phyloP scores from a whole-genome alignment of 352 stramenopile genomes.

The Globisporangium nagaii region DNA sequence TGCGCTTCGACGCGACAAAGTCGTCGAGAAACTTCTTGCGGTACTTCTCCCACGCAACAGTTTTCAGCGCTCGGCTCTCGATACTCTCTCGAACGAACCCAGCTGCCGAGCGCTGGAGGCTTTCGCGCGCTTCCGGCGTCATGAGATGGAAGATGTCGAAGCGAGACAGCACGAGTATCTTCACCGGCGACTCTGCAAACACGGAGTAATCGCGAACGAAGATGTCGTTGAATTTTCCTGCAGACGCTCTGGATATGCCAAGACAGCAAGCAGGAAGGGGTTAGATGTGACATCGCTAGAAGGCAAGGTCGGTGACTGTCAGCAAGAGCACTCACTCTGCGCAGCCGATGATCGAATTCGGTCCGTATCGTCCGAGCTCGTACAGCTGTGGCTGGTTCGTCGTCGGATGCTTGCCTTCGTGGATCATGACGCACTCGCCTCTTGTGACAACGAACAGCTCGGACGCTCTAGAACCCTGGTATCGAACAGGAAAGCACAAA shows the following conservation, averaged over 20 bases:
- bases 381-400: slow-evolving; percentile 56
- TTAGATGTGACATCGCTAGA: neutral
- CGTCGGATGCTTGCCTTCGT: slow-evolving; percentile 74
- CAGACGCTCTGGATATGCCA: slow-evolving; percentile 39
- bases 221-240: slow-evolving; percentile 82
- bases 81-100: slow-evolving; percentile 60
- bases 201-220: slow-evolving; percentile 75
- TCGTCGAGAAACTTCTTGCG: slow-evolving; percentile 53
- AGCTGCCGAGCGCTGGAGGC: slow-evolving; percentile 56
- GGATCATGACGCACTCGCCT: slow-evolving; percentile 67
- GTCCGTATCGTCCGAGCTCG: slow-evolving; percentile 62
- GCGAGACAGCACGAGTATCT: slow-evolving; percentile 73
- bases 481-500: no score
- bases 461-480: slow-evolving; percentile 53
- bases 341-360: slow-evolving; percentile 73
- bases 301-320: neutral
- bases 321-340: slow-evolving; percentile 47
- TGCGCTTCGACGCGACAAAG: slow-evolving; percentile 23
- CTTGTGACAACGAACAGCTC: slow-evolving; percentile 75
- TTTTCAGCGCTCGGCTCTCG: slow-evolving; percentile 68
- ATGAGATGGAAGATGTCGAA: slow-evolving; percentile 85
- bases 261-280: neutral
- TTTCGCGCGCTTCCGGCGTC: slow-evolving; percentile 56
- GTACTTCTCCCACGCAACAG: slow-evolving; percentile 73
- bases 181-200: slow-evolving; percentile 64